phyloP scores from a whole-genome alignment of 257 asterid species.

The Salvia hispanica region DNA sequence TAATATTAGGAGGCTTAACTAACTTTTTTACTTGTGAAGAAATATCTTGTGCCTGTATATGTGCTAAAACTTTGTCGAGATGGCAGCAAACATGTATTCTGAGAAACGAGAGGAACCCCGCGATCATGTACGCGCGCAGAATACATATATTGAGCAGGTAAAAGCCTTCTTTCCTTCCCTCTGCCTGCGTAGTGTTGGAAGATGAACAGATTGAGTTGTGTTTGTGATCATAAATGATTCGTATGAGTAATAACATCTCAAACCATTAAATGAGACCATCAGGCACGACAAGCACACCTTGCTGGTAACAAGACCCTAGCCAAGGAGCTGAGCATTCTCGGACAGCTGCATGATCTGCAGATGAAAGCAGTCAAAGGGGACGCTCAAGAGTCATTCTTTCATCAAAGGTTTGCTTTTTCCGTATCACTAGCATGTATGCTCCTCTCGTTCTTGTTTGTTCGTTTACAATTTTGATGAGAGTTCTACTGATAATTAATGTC shows the following conservation, averaged over 20 bases:
- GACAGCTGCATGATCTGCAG: constrained; percentile 75
- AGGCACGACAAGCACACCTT: constrained; percentile 84
- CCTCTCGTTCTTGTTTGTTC: not conserved
- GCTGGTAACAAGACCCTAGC: constrained; percentile 78
- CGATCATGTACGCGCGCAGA: constrained; percentile 74
- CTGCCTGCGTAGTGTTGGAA: too few species aligned
- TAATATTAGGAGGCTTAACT: constrained; percentile 45
- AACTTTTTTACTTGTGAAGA: constrained; percentile 25
- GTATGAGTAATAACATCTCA: not conserved
- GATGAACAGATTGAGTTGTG: too few species aligned
- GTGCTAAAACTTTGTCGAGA: constrained; percentile 54
- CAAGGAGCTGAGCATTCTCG: constrained; percentile 75
- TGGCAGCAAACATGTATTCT: constrained; percentile 76
- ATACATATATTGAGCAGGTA: constrained; percentile 85
- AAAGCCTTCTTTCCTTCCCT: too few species aligned
- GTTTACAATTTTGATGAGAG: not conserved
- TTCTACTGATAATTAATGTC: constrained; percentile 23
- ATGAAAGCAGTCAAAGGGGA: constrained; percentile 73
- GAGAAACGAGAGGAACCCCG: constrained; percentile 81
- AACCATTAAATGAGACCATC: constrained; percentile 27
- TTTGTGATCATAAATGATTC: not conserved
- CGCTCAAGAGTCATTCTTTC: constrained; percentile 69
- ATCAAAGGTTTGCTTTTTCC: constrained; percentile 52
- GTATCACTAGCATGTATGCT: too few species aligned
- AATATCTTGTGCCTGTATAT: constrained; percentile 33